A percentile compares a stretch with the other conserved stretches of the same genome.
Evolutionary conservation across 176 grass and related monocot species (phyloP).

Genomic region (Chrysopogon serrulatus): DNA sequence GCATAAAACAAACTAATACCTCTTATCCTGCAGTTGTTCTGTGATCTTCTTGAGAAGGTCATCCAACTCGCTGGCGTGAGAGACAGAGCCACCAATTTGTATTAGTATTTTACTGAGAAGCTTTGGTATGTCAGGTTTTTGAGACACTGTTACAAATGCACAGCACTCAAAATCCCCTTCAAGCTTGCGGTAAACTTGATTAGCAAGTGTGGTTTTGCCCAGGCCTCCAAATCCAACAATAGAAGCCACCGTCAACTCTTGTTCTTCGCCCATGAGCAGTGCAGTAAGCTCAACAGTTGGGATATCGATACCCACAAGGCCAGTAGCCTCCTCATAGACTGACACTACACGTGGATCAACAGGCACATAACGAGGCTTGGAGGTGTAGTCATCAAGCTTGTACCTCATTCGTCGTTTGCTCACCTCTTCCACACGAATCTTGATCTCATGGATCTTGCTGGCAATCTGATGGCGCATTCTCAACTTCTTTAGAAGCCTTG

Average conservation of each 20-base stretch:
- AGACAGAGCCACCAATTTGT: neutral
- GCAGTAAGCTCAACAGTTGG: neutral
- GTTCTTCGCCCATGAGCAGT: neutral
- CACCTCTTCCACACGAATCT: neutral
- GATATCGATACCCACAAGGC: neutral
- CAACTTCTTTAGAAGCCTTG: neutral
- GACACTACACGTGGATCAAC: neutral
- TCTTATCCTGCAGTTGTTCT: neutral
- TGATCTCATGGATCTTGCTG: neutral
- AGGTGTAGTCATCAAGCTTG: neutral
- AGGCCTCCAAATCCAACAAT: neutral
- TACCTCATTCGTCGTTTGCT: neutral
- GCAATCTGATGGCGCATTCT: neutral
- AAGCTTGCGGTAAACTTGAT: neutral
- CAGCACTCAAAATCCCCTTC: neutral
- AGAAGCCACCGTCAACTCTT: neutral
- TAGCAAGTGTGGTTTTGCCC: neutral
- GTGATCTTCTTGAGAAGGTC: neutral
- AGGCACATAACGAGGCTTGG: neutral
- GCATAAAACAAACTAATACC: neutral
- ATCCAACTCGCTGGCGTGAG: neutral
- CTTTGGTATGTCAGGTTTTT: neutral
- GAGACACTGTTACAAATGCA: neutral
- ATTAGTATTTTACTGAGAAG: neutral
- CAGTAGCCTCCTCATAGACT: neutral